Evolutionary conservation across 2,329 filamentous ascomycete species (phyloP).

Genomic region (Penicillium polonicum): DNA sequence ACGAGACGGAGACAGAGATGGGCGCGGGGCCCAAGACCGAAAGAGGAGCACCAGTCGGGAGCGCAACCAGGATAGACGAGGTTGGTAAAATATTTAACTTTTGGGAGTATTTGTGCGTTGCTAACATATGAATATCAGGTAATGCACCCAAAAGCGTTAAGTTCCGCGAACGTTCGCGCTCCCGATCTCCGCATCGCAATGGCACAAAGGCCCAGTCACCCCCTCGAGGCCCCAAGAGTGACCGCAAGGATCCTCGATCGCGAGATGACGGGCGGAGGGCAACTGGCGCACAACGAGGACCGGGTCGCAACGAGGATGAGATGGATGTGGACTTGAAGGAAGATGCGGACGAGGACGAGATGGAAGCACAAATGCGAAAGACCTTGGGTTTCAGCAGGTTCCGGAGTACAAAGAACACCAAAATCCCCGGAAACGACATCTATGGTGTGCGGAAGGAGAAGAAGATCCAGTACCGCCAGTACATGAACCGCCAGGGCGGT

Average conservation of each 20-base stretch:
- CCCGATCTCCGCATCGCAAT: slow-evolving; percentile 36
- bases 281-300: slow-evolving; percentile 25
- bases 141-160: slow-evolving; percentile 33
- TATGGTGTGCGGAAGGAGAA: slow-evolving; percentile 86
- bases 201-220: slow-evolving; percentile 37
- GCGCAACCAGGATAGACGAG: slow-evolving; percentile 41
- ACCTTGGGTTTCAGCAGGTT: slow-evolving; percentile 92
- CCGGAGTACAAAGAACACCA: slow-evolving; percentile 81
- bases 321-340: slow-evolving; percentile 48
- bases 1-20: slow-evolving; percentile 37
- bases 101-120: neutral
- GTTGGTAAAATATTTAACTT: slow-evolving; percentile 26
- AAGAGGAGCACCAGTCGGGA: slow-evolving; percentile 42
- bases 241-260: slow-evolving; percentile 32
- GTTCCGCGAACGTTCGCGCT: slow-evolving; percentile 39
- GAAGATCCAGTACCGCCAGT: slow-evolving; percentile 92
- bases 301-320: slow-evolving; percentile 32
- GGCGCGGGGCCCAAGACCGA: slow-evolving; percentile 40
- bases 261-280: slow-evolving; percentile 22
- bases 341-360: slow-evolving; percentile 60
- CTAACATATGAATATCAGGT: slow-evolving; percentile 19
- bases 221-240: slow-evolving; percentile 34
- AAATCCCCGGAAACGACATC: slow-evolving; percentile 82
- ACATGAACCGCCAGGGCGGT: slow-evolving; percentile 65
- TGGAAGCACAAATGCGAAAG: slow-evolving; percentile 70